These are phyloP conservation scores for Rhizopus stolonifer DNA, from an alignment of 371 early-diverging fungal species.

Conservation along the genomic window DNA sequence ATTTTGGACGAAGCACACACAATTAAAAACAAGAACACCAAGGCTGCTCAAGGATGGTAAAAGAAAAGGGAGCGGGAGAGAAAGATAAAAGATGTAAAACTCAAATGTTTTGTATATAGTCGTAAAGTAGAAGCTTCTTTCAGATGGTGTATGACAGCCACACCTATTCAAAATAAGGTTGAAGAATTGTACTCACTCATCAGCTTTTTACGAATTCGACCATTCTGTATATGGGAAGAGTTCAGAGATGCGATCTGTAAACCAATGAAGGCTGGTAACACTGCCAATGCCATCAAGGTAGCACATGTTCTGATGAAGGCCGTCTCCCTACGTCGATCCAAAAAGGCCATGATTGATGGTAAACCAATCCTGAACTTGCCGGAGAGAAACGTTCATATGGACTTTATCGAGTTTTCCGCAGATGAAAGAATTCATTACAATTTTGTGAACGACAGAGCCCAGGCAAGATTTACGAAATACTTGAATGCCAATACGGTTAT, in stretches of 20 bases:
- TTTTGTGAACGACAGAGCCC: constrained; percentile 50
- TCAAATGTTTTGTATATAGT: no score
- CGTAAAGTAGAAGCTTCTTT: constrained; percentile 57
- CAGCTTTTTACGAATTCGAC: constrained; percentile 73
- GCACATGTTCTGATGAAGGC: constrained; percentile 42
- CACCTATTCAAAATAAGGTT: constrained; percentile 84
- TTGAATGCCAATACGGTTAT: constrained; percentile 53
- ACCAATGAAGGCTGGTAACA: constrained; percentile 30
- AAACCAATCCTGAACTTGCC: constrained; percentile 66
- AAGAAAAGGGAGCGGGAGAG: no score
- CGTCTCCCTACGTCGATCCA: constrained; percentile 69
- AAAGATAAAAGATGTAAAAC: no score
- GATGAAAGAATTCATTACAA: constrained; percentile 66
- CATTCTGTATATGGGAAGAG: constrained; percentile 57
- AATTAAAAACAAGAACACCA: constrained; percentile 75
- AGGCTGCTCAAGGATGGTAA: constrained; percentile 56
- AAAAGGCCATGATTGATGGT: constrained; percentile 62
- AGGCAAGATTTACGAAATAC: constrained; percentile 49
- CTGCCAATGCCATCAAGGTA: constrained; percentile 31
- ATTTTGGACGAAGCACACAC: constrained; percentile 91
- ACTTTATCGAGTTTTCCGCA: constrained; percentile 48
- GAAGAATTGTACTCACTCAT: constrained; percentile 86
- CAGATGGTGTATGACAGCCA: constrained; percentile 82
- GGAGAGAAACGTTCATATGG: constrained; percentile 54
- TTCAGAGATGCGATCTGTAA: constrained; percentile 57